Evolutionary conservation across 106 monocot genomes (phyloP).

Genomic region (Alisma plantagoaquatica): DNA sequence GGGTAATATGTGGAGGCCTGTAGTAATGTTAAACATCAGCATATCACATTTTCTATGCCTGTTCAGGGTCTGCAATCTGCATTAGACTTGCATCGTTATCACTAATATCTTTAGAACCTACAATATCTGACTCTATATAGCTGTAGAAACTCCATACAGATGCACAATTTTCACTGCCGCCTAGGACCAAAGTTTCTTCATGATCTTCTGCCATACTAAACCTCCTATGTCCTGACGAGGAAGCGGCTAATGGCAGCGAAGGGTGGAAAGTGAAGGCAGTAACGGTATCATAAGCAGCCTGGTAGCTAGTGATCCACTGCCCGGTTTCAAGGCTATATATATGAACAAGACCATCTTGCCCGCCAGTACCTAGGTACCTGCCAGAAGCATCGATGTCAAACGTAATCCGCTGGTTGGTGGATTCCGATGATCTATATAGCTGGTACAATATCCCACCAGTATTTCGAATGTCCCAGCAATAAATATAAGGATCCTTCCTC

Average conservation of each 20-base stretch:
- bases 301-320: slow-evolving; percentile 61
- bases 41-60: too few species aligned
- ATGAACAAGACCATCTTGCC: slow-evolving; percentile 92
- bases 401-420: slow-evolving; percentile 88
- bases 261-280: slow-evolving; percentile 90
- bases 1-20: too few species aligned
- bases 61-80: too few species aligned
- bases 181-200: slow-evolving; percentile 17
- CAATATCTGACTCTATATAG: background rate
- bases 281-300: slow-evolving; percentile 88
- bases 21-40: too few species aligned
- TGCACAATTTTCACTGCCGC: slow-evolving; percentile 65
- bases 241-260: slow-evolving; percentile 51
- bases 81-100: background rate
- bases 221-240: slow-evolving; percentile 73
- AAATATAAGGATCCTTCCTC: slow-evolving; percentile 92
- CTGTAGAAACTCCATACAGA: slow-evolving; percentile 52
- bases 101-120: background rate
- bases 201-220: slow-evolving; percentile 38
- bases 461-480: slow-evolving; percentile 97
- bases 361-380: slow-evolving; percentile 87
- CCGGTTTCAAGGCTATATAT: slow-evolving; percentile 93
- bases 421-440: slow-evolving; percentile 90
- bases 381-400: slow-evolving; percentile 97
- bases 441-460: slow-evolving; percentile 76